These are phyloP conservation scores for Garcia nutans DNA, from an alignment of 345 rosid genomes.

Conservation along the genomic window DNA sequence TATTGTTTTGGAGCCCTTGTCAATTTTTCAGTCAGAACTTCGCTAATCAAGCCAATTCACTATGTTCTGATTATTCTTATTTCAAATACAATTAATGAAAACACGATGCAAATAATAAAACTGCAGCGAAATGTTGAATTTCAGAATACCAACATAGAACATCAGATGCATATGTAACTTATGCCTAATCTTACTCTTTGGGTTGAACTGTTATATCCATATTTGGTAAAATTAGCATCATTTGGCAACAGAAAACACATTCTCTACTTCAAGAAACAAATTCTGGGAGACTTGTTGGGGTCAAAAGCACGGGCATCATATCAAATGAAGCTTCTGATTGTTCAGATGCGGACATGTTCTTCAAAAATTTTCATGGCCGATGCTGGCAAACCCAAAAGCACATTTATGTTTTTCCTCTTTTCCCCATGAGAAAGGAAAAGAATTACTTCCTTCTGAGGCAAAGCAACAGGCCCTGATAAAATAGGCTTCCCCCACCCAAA, in stretches of 20 bases:
- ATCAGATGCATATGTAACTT: neutral
- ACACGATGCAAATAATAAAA: neutral
- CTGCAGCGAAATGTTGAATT: neutral
- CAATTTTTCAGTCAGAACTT: neutral
- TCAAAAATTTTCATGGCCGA: constrained; percentile 76
- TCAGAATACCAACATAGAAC: neutral
- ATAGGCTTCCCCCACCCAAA: constrained; percentile 90
- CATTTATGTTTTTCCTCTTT: constrained; percentile 61
- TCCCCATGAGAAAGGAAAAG: constrained; percentile 67
- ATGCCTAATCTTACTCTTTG: neutral
- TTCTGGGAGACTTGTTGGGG: neutral
- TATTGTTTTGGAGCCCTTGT: neutral
- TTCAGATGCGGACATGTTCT: constrained; percentile 50
- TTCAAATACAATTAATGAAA: neutral
- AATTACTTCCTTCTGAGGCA: constrained; percentile 86
- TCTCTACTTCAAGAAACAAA: neutral
- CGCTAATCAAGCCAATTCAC: neutral
- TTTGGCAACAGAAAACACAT: neutral
- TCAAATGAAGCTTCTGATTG: neutral
- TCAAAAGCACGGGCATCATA: neutral
- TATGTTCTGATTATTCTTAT: neutral
- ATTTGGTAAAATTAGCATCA: neutral
- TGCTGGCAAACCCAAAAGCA: constrained; percentile 72
- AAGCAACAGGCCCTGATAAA: constrained; percentile 72
- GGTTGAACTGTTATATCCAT: too few species aligned